phyloP scores from a whole-genome alignment of 2,329 filamentous ascomycete genomes.

The Myrmaecium sp. region DNA sequence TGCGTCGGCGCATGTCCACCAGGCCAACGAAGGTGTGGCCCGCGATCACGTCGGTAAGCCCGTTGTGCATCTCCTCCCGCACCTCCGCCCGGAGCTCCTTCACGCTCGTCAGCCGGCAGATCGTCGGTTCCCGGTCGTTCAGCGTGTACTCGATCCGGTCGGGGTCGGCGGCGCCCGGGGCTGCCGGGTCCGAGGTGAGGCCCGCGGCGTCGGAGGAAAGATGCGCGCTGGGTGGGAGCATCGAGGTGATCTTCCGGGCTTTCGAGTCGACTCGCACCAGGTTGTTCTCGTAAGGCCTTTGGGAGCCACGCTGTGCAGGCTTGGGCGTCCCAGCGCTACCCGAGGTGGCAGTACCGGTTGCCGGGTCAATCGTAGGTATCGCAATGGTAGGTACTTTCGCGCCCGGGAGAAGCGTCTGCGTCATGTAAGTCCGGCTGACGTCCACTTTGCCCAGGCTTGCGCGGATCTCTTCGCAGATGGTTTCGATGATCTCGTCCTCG shows the following conservation, averaged over 20 bases:
- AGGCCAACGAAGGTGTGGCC: constrained; percentile 86
- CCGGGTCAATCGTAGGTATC: constrained; percentile 14
- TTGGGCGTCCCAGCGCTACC: constrained; percentile 12
- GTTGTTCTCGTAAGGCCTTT: constrained; percentile 63
- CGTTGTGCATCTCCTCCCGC: constrained; percentile 64
- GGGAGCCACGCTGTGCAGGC: constrained; percentile 14
- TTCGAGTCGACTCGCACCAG: constrained; percentile 80
- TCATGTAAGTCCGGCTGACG: constrained; percentile 84
- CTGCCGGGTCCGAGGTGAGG: constrained; percentile 9
- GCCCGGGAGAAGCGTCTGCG: constrained; percentile 73
- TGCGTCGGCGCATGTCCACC: constrained; percentile 69
- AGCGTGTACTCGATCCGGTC: constrained; percentile 53
- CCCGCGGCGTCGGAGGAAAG: constrained; percentile 19
- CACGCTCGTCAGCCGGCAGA: constrained; percentile 65
- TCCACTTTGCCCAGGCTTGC: constrained; percentile 71
- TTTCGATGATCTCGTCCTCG: constrained; percentile 86
- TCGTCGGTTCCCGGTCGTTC: constrained; percentile 49
- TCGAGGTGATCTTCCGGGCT: constrained; percentile 86
- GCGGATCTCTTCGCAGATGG: constrained; percentile 66
- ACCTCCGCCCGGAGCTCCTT: constrained; percentile 71
- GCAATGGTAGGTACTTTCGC: constrained; percentile 28
- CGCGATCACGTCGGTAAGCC: constrained; percentile 72
- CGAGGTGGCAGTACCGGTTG: constrained; percentile 10
- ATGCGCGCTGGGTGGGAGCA: constrained; percentile 49
- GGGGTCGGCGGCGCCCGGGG: constrained; percentile 15